A percentile compares a stretch with the other conserved stretches of the same genome.
These are phyloP conservation scores for Prunus padus DNA, from an alignment of 306 rosid species.

Conservation along the genomic window DNA sequence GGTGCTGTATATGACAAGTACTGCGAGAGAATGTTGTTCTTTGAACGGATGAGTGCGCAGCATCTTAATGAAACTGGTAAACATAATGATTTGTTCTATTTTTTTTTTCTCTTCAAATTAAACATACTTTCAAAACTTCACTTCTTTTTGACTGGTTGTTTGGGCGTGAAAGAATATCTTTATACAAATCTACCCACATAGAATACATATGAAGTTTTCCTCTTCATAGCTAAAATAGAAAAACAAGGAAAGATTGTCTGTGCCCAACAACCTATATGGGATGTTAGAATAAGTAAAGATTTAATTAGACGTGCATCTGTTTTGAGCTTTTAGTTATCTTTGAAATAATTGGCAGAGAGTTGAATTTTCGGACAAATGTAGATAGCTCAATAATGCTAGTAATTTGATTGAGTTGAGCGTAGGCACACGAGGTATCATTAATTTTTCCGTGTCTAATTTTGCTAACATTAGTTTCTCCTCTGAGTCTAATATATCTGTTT, in stretches of 20 bases:
- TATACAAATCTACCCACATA: neutral
- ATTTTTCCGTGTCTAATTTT: too few species aligned
- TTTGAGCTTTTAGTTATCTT: neutral
- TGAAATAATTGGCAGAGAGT: neutral
- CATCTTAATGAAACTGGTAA: conserved; percentile 59
- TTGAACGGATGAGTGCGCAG: conserved; percentile 66
- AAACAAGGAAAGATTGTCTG: neutral
- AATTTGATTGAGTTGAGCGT: neutral
- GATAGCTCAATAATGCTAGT: neutral
- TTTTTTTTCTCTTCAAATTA: neutral
- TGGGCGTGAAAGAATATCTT: neutral
- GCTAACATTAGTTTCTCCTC: too few species aligned
- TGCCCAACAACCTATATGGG: conserved; percentile 4
- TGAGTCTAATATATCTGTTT: too few species aligned
- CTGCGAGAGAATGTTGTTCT: conserved; percentile 81
- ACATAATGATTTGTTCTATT: conserved; percentile 16
- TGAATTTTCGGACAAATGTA: neutral
- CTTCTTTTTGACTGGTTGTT: neutral
- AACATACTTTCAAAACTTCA: neutral
- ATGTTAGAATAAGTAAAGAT: neutral
- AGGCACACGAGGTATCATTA: neutral
- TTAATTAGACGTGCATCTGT: neutral
- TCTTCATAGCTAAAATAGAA: neutral
- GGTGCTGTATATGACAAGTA: conserved; percentile 83
- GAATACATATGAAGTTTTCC: neutral